phyloP scores from a whole-genome alignment of 2,329 filamentous ascomycete genomes.

The Cercospora beticola region DNA sequence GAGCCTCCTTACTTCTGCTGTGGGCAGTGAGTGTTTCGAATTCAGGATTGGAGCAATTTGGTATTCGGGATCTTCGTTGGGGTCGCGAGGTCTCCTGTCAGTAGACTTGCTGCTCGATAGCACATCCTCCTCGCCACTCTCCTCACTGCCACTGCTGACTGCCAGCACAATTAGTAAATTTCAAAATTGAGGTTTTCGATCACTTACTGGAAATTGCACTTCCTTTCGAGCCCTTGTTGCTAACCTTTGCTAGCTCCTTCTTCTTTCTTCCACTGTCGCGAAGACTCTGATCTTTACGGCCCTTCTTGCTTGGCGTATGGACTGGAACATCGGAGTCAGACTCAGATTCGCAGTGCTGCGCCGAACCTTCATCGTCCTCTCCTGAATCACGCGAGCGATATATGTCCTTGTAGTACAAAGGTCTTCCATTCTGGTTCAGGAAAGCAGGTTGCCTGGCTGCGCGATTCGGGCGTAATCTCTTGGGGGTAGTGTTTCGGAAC shows the following conservation, averaged over 20 bases:
- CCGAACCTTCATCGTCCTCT: slow-evolving; percentile 19
- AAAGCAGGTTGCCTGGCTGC: not conserved
- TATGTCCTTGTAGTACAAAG: slow-evolving; percentile 29
- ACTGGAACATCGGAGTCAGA: slow-evolving; percentile 22
- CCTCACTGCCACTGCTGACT: not conserved
- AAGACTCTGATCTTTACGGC: not conserved
- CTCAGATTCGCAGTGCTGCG: slow-evolving; percentile 30
- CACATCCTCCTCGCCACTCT: not conserved
- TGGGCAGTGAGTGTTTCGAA: slow-evolving; percentile 17
- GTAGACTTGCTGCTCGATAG: not conserved
- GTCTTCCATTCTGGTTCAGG: not conserved
- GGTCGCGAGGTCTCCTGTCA: not conserved
- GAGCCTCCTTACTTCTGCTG: slow-evolving; percentile 14
- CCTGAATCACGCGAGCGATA: slow-evolving; percentile 22
- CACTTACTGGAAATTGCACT: not conserved
- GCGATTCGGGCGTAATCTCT: not conserved
- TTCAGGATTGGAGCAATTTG: slow-evolving; percentile 20
- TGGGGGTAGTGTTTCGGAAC: not conserved
- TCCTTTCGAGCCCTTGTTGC: not conserved
- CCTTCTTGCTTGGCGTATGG: not conserved
- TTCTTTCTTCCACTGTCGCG: not conserved
- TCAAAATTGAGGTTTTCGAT: not conserved
- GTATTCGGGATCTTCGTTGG: slow-evolving; percentile 4
- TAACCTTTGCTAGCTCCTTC: not conserved
- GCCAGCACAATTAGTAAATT: not conserved